Base-by-base conservation (phyloP, 1,139 yeast species). In the Candida gigantensis region DNA sequence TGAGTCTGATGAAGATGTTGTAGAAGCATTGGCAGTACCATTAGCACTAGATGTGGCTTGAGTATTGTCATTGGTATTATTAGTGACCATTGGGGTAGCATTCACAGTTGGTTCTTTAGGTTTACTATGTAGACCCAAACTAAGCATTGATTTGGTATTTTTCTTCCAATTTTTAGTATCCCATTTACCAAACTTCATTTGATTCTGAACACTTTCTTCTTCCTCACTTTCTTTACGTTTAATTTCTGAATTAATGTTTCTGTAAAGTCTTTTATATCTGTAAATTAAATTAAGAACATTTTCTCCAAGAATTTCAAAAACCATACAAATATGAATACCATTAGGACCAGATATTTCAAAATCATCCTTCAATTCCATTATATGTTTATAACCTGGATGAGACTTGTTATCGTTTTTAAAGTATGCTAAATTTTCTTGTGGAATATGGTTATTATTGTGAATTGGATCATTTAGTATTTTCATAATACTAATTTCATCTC, bases 261-360 rank as follows among this genome's bases (percentile, higher is more conserved):
- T 35, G 28, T 42, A 40, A 11, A 46, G 39, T 33, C 58, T 64
- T 42, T 66, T 67, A 44, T 60, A 66, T 25, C 65, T 53, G 39
- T 67, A 58, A 36, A 68, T 63, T 35, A 66, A 53, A n/a, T 65
- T 67, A 25, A 68, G 52, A 23, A 67, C 52, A 45, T 64, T 68
- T 44, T 68, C 73, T 6, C 74, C 74, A 40, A 68, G 54, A 1
- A 68, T 64, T 45, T 69, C 74, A 39, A 69, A 66, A 4, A 68
- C 72, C 69, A 69, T 66, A 45, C 70, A 67, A 32, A 69, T 63
- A 43, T 69, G 74, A 9, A 53, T 57, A 2, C 74, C 73, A 46
- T 69, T 65, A 21, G 72, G 71, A 7, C 74, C 74, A 31, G 52
- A 44, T 35, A 68, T 65, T 26, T 66, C 58, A 47, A 69, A 67